These are phyloP conservation scores for Porphyrellus cyaneotinctus DNA, from an alignment of 768 basidiomycete species.

Conservation along the genomic window DNA sequence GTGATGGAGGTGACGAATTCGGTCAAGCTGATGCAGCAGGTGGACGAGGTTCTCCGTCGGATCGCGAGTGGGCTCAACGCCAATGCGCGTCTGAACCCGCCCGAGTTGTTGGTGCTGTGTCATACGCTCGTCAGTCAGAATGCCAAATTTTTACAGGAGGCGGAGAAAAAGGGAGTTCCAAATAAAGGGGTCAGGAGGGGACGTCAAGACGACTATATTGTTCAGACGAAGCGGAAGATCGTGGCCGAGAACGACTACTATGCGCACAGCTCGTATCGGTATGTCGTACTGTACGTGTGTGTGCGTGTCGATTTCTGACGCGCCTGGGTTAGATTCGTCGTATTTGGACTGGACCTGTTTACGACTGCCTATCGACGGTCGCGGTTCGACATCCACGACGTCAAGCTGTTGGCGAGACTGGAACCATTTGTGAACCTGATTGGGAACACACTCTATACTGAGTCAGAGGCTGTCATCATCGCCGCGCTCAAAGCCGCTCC, in stretches of 20 bases:
- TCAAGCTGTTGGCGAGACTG: conserved; percentile 70
- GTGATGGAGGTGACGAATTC: conserved; percentile 86
- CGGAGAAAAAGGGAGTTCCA: conserved; percentile 34
- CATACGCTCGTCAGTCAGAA: conserved; percentile 91
- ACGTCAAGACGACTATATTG: conserved; percentile 55
- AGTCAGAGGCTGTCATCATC: conserved; percentile 65
- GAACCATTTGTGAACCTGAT: conserved; percentile 84
- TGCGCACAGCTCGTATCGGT: conserved; percentile 86
- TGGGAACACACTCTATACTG: conserved; percentile 90
- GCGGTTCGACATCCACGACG: conserved; percentile 80
- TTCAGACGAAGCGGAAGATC: conserved; percentile 72
- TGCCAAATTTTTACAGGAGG: conserved; percentile 75
- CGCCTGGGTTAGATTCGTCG: conserved; percentile 59
- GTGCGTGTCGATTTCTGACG: neutral
- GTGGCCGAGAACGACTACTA: conserved; percentile 62
- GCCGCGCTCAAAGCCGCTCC: conserved; percentile 78
- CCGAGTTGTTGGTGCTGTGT: conserved; percentile 75
- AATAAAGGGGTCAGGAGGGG: conserved; percentile 28
- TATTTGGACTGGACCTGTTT: conserved; percentile 89
- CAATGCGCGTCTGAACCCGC: conserved; percentile 66
- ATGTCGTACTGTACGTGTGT: conserved; percentile 15
- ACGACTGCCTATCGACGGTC: conserved; percentile 81
- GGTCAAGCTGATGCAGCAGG: conserved; percentile 71
- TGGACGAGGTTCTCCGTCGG: conserved; percentile 85
- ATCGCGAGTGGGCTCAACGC: conserved; percentile 81